Percentiles rank a stretch among this genome's conserved stretches.
Conservation (phyloP, 2,329 filamentous ascomycete species). For the Diaporthe batatas region DNA sequence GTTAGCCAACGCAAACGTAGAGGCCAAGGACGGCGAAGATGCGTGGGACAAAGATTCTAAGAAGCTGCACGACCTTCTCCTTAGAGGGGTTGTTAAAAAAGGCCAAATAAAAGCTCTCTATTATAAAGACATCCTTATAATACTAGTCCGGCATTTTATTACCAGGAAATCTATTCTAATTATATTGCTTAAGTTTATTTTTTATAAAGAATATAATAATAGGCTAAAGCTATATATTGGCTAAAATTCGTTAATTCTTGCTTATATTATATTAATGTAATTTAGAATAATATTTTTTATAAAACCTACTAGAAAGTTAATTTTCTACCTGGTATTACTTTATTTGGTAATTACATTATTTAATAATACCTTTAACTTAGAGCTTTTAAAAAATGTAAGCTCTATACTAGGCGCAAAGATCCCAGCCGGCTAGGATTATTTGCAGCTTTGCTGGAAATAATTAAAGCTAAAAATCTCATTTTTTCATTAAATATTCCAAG, state of each 20-base stretch:
- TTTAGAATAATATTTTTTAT: constrained; percentile 50
- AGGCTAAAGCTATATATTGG: constrained; percentile 49
- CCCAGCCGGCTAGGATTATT: constrained; percentile 40
- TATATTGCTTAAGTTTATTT: constrained; percentile 51
- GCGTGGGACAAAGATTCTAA: neutral
- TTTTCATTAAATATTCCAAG: constrained; percentile 42
- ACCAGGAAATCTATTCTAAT: constrained; percentile 43
- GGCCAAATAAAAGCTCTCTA: constrained; percentile 48
- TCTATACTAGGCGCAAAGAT: constrained; percentile 41
- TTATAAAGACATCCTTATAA: constrained; percentile 50
- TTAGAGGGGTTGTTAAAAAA: constrained; percentile 29
- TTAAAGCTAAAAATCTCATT: constrained; percentile 46
- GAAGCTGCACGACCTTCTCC: neutral
- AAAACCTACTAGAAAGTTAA: constrained; percentile 45
- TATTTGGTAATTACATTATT: constrained; percentile 47
- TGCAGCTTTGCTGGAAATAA: constrained; percentile 46
- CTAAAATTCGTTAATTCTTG: neutral
- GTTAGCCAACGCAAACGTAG: neutral
- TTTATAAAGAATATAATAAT: constrained; percentile 50
- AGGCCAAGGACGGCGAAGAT: neutral
- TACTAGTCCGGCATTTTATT: constrained; percentile 46
- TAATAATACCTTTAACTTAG: constrained; percentile 46
- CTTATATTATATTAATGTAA: constrained; percentile 3
- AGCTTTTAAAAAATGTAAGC: constrained; percentile 43
- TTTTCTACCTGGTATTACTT: constrained; percentile 46